phyloP scores from a whole-genome alignment of 129 eudicot species.

The Artemisia annua region DNA sequence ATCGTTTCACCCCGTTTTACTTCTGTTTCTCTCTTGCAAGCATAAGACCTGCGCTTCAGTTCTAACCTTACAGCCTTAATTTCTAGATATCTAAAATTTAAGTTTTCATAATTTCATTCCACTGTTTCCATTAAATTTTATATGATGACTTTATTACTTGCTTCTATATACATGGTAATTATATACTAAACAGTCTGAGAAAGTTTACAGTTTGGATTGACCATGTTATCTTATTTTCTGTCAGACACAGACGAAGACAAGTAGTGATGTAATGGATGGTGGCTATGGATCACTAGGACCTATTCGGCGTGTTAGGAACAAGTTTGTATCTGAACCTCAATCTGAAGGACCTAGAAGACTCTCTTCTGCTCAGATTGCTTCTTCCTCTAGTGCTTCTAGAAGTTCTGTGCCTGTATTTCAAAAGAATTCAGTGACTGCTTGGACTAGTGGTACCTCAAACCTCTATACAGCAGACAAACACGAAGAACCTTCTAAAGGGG shows the following conservation, averaged over 20 bases:
- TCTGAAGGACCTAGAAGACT: constrained; percentile 49
- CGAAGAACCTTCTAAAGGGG: constrained; percentile 36
- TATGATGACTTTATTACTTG: neutral
- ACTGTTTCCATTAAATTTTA: neutral
- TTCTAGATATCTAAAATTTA: neutral
- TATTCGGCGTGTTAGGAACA: constrained; percentile 62
- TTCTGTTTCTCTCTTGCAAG: neutral
- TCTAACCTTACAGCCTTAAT: neutral
- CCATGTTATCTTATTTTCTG: constrained; percentile 1
- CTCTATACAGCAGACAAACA: constrained; percentile 31
- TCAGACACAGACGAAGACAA: constrained; percentile 45
- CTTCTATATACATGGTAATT: too few relatives aligned
- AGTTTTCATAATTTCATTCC: neutral
- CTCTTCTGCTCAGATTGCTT: constrained; percentile 37
- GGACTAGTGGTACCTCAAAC: constrained; percentile 39
- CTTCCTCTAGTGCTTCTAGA: constrained; percentile 42
- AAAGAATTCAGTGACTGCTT: constrained; percentile 45
- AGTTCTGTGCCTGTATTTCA: constrained; percentile 45
- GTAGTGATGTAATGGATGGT: constrained; percentile 44
- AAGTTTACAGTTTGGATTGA: constrained; percentile 2
- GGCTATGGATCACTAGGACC: constrained; percentile 83
- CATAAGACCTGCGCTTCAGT: neutral
- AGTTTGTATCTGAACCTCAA: constrained; percentile 51
- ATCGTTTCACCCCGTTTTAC: too few relatives aligned
- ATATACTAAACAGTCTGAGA: neutral